These are phyloP conservation scores for Prunella vulgaris DNA, from an alignment of 257 asterid species.

Conservation along the genomic window DNA sequence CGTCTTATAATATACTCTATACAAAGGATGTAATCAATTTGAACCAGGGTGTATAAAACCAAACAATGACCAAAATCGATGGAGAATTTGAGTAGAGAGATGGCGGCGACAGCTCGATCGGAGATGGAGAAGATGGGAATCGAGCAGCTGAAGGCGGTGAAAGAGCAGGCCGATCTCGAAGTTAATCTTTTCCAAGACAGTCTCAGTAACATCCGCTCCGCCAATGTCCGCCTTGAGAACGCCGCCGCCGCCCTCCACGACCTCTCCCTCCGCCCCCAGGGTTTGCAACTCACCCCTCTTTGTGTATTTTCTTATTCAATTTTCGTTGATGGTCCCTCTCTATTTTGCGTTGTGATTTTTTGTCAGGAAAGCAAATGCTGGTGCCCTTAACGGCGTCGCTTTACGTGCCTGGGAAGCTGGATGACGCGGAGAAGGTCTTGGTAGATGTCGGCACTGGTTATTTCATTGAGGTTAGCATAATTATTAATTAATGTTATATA, in stretches of 20 bases:
- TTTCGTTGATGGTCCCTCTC: background rate
- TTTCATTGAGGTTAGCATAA: conserved; percentile 63
- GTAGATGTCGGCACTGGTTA: conserved; percentile 97
- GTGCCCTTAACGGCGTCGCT: conserved; percentile 92
- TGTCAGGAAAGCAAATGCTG: conserved; percentile 73
- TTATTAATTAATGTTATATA: background rate
- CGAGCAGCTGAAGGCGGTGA: conserved; percentile 70
- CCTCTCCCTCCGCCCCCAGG: conserved; percentile 77
- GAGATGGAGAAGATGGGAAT: conserved; percentile 70
- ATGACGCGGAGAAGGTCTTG: conserved; percentile 82
- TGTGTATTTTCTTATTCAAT: background rate
- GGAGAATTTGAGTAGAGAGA: background rate
- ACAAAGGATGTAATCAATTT: no score
- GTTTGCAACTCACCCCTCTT: conserved; percentile 12
- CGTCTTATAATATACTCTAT: no score
- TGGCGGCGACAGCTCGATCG: conserved; percentile 42
- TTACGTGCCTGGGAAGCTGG: conserved; percentile 77
- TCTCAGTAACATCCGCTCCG: conserved; percentile 77
- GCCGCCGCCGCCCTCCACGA: conserved; percentile 84
- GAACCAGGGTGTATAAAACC: background rate
- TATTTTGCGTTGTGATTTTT: background rate
- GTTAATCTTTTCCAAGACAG: conserved; percentile 82
- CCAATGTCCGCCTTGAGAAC: conserved; percentile 72
- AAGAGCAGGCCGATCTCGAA: conserved; percentile 82
- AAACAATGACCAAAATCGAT: background rate